These are phyloP conservation scores for Cercospora berteroae DNA, from an alignment of 2,329 filamentous ascomycete genomes.

Conservation along the genomic window DNA sequence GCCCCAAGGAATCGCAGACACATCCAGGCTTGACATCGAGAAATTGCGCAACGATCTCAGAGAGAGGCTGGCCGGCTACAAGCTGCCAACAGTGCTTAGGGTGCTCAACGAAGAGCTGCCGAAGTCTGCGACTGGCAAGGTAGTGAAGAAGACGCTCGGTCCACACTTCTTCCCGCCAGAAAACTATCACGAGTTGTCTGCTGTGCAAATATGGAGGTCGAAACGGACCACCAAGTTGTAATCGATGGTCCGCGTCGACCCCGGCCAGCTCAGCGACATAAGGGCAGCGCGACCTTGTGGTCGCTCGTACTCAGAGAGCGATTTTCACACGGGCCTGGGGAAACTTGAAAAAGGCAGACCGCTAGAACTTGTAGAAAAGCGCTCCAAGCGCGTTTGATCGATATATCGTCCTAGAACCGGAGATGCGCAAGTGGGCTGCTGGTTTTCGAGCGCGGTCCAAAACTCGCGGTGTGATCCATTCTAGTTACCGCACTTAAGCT, in stretches of 20 bases:
- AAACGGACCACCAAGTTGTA: slow-evolving; percentile 23
- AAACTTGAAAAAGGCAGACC: not conserved
- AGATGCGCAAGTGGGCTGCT: not conserved
- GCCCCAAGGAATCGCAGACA: slow-evolving; percentile 22
- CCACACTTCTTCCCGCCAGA: slow-evolving; percentile 34
- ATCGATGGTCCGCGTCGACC: not conserved
- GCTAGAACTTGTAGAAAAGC: slow-evolving; percentile 9
- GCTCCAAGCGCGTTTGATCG: slow-evolving; percentile 3
- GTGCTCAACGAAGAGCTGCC: slow-evolving; percentile 48
- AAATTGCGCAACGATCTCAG: slow-evolving; percentile 46
- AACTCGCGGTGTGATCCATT: not conserved
- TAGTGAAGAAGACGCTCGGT: slow-evolving; percentile 48
- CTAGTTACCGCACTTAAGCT: slow-evolving; percentile 11
- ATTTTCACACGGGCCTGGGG: not conserved
- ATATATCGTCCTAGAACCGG: slow-evolving; percentile 19
- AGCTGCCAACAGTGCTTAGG: slow-evolving; percentile 50
- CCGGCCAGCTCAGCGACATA: not conserved
- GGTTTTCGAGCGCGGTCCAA: not conserved
- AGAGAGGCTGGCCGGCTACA: slow-evolving; percentile 48
- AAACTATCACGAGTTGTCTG: slow-evolving; percentile 20
- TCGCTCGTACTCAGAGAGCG: not conserved
- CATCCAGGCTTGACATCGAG: slow-evolving; percentile 40
- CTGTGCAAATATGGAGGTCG: slow-evolving; percentile 33
- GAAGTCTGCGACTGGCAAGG: slow-evolving; percentile 51
- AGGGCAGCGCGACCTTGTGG: not conserved